Evolutionary conservation across 306 rosid genomes (phyloP).

Genomic region (Pyrus betulifolia): DNA sequence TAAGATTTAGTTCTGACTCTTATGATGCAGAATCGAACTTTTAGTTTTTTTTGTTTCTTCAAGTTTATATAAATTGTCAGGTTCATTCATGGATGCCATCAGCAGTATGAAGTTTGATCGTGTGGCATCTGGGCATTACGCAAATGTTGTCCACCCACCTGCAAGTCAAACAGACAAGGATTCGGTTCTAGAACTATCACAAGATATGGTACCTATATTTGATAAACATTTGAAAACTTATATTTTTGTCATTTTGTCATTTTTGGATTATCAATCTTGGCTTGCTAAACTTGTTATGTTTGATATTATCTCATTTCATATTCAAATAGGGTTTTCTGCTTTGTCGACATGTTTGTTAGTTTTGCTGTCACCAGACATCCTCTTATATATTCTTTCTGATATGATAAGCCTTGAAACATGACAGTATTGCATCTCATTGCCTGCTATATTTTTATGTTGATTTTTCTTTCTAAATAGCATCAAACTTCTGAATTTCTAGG

Average conservation of each 20-base stretch:
- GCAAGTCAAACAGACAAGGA: constrained; percentile 32
- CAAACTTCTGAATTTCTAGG: constrained; percentile 39
- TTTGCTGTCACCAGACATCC: not conserved
- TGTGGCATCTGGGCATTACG: constrained; percentile 95
- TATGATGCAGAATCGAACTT: not conserved
- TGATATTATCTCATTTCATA: constrained; percentile 3
- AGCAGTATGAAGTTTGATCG: constrained; percentile 67
- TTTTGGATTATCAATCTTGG: constrained; percentile 15
- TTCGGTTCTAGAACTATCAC: constrained; percentile 62
- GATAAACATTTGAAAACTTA: not conserved
- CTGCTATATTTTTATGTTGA: not conserved
- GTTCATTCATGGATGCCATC: constrained; percentile 94
- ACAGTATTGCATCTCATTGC: not conserved
- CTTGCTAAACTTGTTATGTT: constrained; percentile 5
- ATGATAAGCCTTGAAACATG: not conserved
- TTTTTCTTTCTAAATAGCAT: constrained; percentile 14
- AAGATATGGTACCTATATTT: constrained; percentile 59
- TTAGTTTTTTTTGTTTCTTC: not conserved
- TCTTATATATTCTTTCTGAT: not conserved
- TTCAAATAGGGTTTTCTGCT: not conserved
- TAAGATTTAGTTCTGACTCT: constrained; percentile 1
- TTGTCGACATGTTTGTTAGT: not conserved
- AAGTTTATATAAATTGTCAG: constrained; percentile 23
- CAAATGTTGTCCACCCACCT: constrained; percentile 62
- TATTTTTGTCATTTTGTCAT: not conserved